These are phyloP conservation scores for Diplocarpon mali DNA, from an alignment of 2,329 filamentous ascomycete species.

Conservation along the genomic window DNA sequence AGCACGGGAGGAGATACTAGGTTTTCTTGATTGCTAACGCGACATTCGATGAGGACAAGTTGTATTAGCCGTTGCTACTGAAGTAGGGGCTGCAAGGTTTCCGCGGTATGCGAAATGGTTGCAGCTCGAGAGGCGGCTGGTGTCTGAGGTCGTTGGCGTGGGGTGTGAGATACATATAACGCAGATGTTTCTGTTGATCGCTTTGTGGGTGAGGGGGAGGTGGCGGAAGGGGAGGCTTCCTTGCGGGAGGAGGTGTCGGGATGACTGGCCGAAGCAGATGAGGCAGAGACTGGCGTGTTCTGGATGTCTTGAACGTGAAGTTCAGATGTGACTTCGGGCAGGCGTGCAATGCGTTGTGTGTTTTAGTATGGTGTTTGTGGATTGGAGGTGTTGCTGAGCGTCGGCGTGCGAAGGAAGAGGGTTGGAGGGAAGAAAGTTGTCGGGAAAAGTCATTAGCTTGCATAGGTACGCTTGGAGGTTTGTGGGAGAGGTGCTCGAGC, in stretches of 20 bases:
- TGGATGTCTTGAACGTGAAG: background rate
- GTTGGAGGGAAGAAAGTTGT: no score
- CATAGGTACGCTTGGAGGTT: no score
- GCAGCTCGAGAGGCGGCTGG: slow-evolving; percentile 89
- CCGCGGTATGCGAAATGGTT: slow-evolving; percentile 91
- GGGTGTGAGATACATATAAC: slow-evolving; percentile 34
- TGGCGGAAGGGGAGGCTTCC: slow-evolving; percentile 18
- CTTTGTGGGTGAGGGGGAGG: slow-evolving; percentile 21
- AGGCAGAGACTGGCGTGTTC: slow-evolving; percentile 3
- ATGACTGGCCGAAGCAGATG: slow-evolving; percentile 4
- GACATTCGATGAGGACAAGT: slow-evolving; percentile 23
- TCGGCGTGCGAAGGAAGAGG: no score
- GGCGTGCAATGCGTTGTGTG: background rate
- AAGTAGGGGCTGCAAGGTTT: slow-evolving; percentile 86
- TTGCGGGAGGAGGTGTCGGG: slow-evolving; percentile 1
- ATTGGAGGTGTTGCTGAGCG: no score
- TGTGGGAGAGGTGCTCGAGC: no score
- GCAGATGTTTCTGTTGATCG: slow-evolving; percentile 28
- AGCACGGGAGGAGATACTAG: slow-evolving; percentile 41
- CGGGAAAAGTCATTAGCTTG: no score
- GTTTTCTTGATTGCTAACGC: slow-evolving; percentile 33
- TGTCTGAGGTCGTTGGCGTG: slow-evolving; percentile 82
- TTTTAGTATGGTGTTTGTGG: background rate
- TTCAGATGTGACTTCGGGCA: background rate
- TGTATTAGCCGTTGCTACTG: slow-evolving; percentile 81